Evolutionary conservation across 2,329 filamentous ascomycete genomes (phyloP), one percentile per base, ranked within the genome.

Genomic region (Monosporascus sp.): DNA sequence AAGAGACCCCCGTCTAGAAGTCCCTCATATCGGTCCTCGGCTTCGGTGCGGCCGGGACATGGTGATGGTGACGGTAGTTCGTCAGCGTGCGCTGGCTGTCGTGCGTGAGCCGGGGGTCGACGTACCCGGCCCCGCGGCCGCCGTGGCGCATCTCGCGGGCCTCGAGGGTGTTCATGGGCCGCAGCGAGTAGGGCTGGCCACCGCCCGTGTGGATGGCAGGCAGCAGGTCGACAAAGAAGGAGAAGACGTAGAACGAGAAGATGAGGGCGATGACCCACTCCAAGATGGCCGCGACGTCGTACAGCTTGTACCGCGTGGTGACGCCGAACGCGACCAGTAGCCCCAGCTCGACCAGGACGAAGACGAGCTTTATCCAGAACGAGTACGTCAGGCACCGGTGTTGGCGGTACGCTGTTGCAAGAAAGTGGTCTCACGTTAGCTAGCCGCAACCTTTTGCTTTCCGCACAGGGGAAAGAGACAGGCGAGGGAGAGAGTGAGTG

Each of bases 191-290:
- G 20, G 58, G 59, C 45, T 55, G 51, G 35, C 52, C 54, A 15
- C 57, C 55, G 51, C 24, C 22, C 3, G 84, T 88, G 56, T 80
- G 76, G 2, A 88, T 76, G 11, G 90, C 89, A 0, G 94, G 94
- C 58, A 89, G 79, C 48, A 99, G 83, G 72, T 99, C 93, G 67
- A 97, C 79, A 64, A 87, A 80, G 75, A 96, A 97, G 56, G 87
- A 90, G 57, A 93, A 80, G 56, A 95, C 79, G 73, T 96, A 97
- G 65, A 92, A 87, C 50, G 88, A 89, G 73, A 92, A 97, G 65
- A 96, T 78, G 65, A 96, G 84, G 35, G 90, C 83, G 58, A 97
- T 84, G 55, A 83, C 67, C 83, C 83, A 86, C 73, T 97, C 93
- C 35, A 97, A 70, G 50, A 95, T 74, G 6, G 91, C 94, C 39